Evolutionary conservation across 441 rosid genomes (phyloP).

Genomic region (Sinapis alba): DNA sequence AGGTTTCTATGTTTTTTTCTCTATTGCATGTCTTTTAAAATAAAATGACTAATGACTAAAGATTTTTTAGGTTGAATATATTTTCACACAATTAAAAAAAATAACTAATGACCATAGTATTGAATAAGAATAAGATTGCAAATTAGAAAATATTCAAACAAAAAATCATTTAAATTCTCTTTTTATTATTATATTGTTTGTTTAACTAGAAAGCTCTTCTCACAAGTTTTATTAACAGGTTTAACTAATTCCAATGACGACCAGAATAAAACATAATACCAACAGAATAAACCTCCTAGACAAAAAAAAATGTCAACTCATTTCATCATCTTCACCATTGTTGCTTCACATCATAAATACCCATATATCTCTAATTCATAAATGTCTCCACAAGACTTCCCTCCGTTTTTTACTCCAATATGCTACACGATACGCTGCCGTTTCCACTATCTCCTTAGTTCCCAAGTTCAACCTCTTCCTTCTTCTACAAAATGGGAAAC

Average conservation of each 20-base stretch:
- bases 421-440: neutral
- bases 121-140: no score
- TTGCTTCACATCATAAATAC: conserved; percentile 32
- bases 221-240: neutral
- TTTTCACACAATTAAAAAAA: no score
- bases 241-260: conserved; percentile 25
- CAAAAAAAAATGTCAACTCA: conserved; percentile 31
- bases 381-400: no score
- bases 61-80: no score
- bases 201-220: neutral
- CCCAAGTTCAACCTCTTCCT: neutral
- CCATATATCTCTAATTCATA: neutral
- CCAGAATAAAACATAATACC: conserved; percentile 20
- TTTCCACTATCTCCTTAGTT: neutral
- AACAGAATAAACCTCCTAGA: conserved; percentile 29
- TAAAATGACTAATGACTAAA: no score
- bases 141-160: no score
- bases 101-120: no score
- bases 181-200: neutral
- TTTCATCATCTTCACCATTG: conserved; percentile 20
- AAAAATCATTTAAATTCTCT: no score
- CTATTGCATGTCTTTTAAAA: no score
- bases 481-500: conserved; percentile 44
- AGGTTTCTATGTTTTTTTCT: no score
- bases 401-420: neutral